Base-by-base conservation (phyloP, 768 basidiomycete species). In the Grammothele lineata region DNA sequence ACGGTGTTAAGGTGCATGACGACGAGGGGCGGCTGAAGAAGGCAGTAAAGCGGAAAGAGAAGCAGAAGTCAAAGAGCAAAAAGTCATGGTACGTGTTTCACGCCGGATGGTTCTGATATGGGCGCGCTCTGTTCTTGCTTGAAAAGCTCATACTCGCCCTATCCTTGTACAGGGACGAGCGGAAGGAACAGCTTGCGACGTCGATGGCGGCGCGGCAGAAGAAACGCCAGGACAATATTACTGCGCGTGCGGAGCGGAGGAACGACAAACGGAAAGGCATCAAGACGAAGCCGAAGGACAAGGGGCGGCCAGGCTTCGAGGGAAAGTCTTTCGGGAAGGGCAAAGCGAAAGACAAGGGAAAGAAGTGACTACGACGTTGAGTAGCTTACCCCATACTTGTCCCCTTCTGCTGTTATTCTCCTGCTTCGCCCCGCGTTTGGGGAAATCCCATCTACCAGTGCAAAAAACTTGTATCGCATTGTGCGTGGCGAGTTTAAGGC, bases 221-320 rank as follows among this genome's bases (percentile, higher is more conserved):
- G 72, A 98, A 98, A 67, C 77, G 92, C 4, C 62, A 81, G 12
- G 92, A 95, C 57, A 97, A 98, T 59, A 87, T 97, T 57, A 87
- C 91, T 0, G 81, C 77, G 71, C 81, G 92, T 15, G 81, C 83
- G 47, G 92, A 97, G 62, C 74, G 85, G 26, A 75, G 76, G 63
- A 78, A 74, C 54, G 81, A 82, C 39, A 81, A 75, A 62, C 68
- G 70, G 50, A 81, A 69, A 74, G 69, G 80, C 55, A 69, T 69
- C 52, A 74, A 73, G 56, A 64, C 60, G 57, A 79, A 77, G 62
- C 64, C 66, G 38, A 83, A 84, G 62, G 56, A 60, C 23, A 80
- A 80, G 66, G 82, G 81, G 3, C 70, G 91, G 37, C 91, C 91
- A 17, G 91, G 91, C 1, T 92, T 93, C 58, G 91, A 93, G 63